Base-by-base conservation (phyloP, 768 basidiomycete species). In the Phlebiopsis gigantea region DNA sequence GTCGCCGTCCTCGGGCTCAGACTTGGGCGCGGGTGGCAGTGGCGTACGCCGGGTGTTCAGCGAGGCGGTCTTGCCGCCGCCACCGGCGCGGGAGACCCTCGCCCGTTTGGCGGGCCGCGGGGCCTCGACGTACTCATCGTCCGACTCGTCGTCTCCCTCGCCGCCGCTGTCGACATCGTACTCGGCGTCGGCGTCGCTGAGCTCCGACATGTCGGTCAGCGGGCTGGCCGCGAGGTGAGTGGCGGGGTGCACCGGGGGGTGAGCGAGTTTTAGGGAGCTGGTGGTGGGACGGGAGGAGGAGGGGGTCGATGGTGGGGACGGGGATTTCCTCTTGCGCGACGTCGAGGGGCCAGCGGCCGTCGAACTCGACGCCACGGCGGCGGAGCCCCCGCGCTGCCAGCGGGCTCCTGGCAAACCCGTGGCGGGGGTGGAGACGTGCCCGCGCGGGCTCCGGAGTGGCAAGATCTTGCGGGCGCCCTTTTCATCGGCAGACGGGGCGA, bases 91-190 rank as follows among this genome's bases (percentile, higher is more conserved):
- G 2, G 44, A 10, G 31, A 53, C 25, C 30, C 10, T 30, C 1
- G 39, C 24, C 22, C 22, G 29, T 53, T 53, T 25, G 17, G 21
- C 21, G 19, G 44, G 43, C 15, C 44, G 44, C 19, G 12, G 44
- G 21, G 24, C 44, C 19, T 45, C 44, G 10, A 2, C 9, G 21
- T 45, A 45, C 19, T 45, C 44, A 10, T 45, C 52, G 26, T 55
- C 45, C 28, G 19, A 19, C 21, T 58, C 53, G 24, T 52, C 46
- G 9, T 45, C 53, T 26, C 26, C 58, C 12, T 46, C 45, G 24
- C 28, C 30, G 51, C 34, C 50, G 42, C 52, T 30, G n/a, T 56
- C 57, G 55, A 30, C n/a, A 7, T 51, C 49, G 34, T 26, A 44
- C 30, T 57, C 57, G 42, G n/a, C 50, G 22, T 48, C 34, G 34